These are phyloP conservation scores for Penicillium nordicum DNA, from an alignment of 2,329 filamentous ascomycete genomes.

Conservation along the genomic window DNA sequence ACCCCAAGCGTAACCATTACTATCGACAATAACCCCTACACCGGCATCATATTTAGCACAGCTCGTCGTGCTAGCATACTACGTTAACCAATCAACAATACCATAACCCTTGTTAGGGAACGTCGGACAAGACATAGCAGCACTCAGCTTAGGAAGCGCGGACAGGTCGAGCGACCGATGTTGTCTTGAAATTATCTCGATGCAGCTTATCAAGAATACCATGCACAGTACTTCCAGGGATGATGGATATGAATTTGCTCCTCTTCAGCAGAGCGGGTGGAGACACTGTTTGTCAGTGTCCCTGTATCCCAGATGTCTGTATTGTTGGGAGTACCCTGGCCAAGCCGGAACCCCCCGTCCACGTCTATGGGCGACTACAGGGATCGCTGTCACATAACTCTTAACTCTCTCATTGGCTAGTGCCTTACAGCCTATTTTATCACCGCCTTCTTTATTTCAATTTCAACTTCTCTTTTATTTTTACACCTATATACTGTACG, in stretches of 20 bases:
- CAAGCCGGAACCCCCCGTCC: constrained; percentile 1
- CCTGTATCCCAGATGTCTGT: neutral
- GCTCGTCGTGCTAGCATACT: neutral
- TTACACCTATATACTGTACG: too few relatives aligned
- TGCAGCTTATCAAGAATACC: neutral
- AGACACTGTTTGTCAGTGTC: constrained; percentile 1
- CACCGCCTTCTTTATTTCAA: too few relatives aligned
- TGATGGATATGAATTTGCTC: constrained; percentile 5
- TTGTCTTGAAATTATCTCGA: neutral
- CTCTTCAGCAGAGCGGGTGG: neutral
- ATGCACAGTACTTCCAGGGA: neutral
- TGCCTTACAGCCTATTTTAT: too few relatives aligned
- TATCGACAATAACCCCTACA: neutral
- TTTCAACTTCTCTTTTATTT: too few relatives aligned
- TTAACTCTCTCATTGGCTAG: too few relatives aligned
- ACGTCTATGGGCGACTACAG: too few relatives aligned
- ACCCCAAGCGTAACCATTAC: neutral
- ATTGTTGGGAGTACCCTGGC: neutral
- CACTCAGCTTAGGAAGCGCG: neutral
- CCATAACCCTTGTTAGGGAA: neutral
- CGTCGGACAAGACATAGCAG: neutral
- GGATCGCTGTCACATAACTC: too few relatives aligned
- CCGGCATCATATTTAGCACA: constrained; percentile 2
- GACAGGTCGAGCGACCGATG: neutral
- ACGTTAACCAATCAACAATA: neutral